These are phyloP conservation scores for Candida ponderosae DNA, from an alignment of 805 yeast species.

Conservation along the genomic window DNA sequence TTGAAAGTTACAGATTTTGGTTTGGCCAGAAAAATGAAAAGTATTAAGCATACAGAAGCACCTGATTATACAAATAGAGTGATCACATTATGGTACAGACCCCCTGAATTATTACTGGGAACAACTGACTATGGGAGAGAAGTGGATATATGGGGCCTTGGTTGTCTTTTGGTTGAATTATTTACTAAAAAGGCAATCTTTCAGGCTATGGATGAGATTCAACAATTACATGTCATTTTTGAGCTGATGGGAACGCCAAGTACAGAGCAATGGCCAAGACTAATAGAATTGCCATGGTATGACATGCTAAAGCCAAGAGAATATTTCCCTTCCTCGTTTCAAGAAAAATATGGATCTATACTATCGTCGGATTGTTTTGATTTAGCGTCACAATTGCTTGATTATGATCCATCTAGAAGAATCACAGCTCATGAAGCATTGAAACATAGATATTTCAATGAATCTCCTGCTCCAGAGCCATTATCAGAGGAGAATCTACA, in stretches of 20 bases:
- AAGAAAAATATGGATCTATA: constrained; percentile 29
- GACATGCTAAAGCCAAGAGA: constrained; percentile 62
- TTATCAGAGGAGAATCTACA: constrained; percentile 43
- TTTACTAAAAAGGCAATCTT: constrained; percentile 71
- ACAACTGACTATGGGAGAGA: constrained; percentile 85
- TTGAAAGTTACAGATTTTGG: constrained; percentile 80
- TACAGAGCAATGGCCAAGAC: constrained; percentile 64
- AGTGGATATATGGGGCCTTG: constrained; percentile 96
- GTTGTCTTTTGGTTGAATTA: constrained; percentile 81
- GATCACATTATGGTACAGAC: constrained; percentile 95
- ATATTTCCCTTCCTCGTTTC: constrained; percentile 26
- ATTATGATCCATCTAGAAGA: constrained; percentile 63
- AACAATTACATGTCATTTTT: constrained; percentile 71
- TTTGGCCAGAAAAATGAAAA: constrained; percentile 68
- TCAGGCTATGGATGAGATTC: constrained; percentile 84
- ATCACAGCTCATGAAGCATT: constrained; percentile 66
- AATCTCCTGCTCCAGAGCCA: constrained; percentile 59
- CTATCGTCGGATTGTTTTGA: constrained; percentile 51
- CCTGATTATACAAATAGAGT: constrained; percentile 92
- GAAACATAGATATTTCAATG: constrained; percentile 59
- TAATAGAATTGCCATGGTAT: constrained; percentile 86
- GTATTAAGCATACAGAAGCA: constrained; percentile 37
- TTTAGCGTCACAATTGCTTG: constrained; percentile 54
- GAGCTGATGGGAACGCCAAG: constrained; percentile 85
- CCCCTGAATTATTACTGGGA: constrained; percentile 89